Evolutionary conservation across 495 filamentous ascomycete species (phyloP).

Genomic region (Xylaria flabelliformis): DNA sequence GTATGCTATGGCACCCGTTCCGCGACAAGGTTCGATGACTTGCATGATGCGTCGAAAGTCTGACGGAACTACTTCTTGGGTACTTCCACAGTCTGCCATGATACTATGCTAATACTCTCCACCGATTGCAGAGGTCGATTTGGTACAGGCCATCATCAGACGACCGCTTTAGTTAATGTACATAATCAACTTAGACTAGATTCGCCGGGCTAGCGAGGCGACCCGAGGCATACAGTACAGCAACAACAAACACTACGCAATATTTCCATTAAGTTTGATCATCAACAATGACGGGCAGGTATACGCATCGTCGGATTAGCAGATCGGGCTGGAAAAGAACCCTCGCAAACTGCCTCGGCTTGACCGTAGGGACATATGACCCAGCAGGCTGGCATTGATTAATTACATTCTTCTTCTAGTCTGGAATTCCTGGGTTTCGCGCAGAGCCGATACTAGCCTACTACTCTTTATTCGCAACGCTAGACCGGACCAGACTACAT

Average conservation of each 20-base stretch:
- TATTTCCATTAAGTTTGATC: too few relatives aligned
- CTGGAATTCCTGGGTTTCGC: neutral
- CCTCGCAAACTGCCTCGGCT: conserved; percentile 1
- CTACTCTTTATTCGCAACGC: neutral
- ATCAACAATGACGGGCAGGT: neutral
- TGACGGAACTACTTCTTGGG: neutral
- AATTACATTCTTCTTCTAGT: neutral
- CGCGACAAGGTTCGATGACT: neutral
- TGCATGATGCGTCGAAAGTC: conserved; percentile 10
- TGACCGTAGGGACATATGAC: conserved; percentile 11
- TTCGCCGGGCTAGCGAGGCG: neutral
- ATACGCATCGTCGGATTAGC: neutral
- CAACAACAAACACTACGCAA: too few relatives aligned
- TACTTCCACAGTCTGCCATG: neutral
- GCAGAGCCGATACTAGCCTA: conserved; percentile 6
- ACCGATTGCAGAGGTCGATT: neutral
- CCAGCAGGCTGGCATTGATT: conserved; percentile 1
- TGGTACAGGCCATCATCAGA: conserved; percentile 4
- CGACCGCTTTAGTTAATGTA: neutral
- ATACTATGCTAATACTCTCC: neutral
- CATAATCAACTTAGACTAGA: neutral
- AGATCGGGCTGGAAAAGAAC: neutral
- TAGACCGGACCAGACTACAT: neutral
- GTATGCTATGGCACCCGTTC: neutral
- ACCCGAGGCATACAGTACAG: neutral